phyloP scores from a whole-genome alignment of 345 rosid genomes.

The Syzygium oleosum region DNA sequence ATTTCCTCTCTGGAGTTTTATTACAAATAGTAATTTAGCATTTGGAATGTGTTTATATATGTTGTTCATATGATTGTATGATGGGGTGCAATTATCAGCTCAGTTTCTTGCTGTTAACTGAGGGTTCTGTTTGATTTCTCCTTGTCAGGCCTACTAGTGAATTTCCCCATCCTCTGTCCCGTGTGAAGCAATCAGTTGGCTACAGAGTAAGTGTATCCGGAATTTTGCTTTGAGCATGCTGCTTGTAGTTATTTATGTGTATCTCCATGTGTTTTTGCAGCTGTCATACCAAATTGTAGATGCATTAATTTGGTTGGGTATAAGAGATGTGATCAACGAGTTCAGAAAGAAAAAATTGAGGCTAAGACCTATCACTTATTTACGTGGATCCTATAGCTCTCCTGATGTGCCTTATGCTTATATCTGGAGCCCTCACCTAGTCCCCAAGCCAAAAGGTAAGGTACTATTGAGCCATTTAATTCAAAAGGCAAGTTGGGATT shows the following conservation, averaged over 20 bases:
- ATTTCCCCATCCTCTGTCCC: conserved; percentile 50
- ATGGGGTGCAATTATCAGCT: neutral
- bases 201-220: conserved; percentile 29
- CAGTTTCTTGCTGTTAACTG: neutral
- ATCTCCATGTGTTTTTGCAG: conserved; percentile 11
- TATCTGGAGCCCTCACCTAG: conserved; percentile 56
- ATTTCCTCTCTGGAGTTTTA: conserved; percentile 4
- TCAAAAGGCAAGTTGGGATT: neutral
- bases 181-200: conserved; percentile 38
- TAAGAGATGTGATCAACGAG: conserved; percentile 40
- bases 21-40: neutral
- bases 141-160: conserved; percentile 43
- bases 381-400: conserved; percentile 31
- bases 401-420: conserved; percentile 40
- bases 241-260: neutral
- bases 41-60: neutral
- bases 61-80: neutral
- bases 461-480: neutral
- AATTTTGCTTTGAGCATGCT: neutral
- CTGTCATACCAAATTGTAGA: conserved; percentile 54
- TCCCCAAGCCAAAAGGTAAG: conserved; percentile 50
- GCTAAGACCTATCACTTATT: conserved; percentile 40
- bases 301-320: conserved; percentile 43
- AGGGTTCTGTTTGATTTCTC: neutral
- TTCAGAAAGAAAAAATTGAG: conserved; percentile 39